Evolutionary conservation across 139 green algal species (phyloP), one percentile per base, ranked within the genome.

Genomic region (Bryopsis sp.): DNA sequence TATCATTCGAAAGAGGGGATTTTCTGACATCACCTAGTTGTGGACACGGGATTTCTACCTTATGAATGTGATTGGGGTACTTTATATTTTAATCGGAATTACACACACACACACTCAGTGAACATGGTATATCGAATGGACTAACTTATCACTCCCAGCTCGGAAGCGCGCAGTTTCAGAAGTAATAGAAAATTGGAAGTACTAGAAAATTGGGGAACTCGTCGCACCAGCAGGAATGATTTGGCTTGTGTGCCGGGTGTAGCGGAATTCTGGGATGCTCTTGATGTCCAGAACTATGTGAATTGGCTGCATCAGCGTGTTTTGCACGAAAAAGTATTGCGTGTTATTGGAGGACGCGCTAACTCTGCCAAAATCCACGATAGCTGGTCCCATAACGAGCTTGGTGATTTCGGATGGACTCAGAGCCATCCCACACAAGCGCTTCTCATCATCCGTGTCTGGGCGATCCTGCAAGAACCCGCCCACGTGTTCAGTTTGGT

Each of bases 231-330:
- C 34, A 2, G 81, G 81, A 0, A 87, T 78, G n/a, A 89, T 79
- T 73, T 86, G 81, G 57, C 72, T 81, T n/a, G 34, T 69, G 64
- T 69, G 67, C 59, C 47, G 68, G 2, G 67, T 75, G 29, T 36
- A 66, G 24, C 68, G 74, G 11, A 85, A 66, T 61, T 81, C 77
- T 15, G 65, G 48, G n/a, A 81, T 2, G 24, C 35, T 33, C 31
- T 70, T 69, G 15, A 79, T 48, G 61, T 86, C 77, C 48, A 90
- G 71, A 24, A 86, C 76, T 11, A 92, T 74, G 34, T 89, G 79
- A 19, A 92, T 74, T 31, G 59, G 35, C 4, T 28, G n/a, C 4
- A 65, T 37, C 33, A 88, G 72, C 35, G 77, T 58, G 79, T 92
- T 92, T 58, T 76, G 78, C 0, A 92, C 68, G 28, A 84, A 54